phyloP scores from a whole-genome alignment of 768 basidiomycete genomes.

The Pulveroboletus sp. region DNA sequence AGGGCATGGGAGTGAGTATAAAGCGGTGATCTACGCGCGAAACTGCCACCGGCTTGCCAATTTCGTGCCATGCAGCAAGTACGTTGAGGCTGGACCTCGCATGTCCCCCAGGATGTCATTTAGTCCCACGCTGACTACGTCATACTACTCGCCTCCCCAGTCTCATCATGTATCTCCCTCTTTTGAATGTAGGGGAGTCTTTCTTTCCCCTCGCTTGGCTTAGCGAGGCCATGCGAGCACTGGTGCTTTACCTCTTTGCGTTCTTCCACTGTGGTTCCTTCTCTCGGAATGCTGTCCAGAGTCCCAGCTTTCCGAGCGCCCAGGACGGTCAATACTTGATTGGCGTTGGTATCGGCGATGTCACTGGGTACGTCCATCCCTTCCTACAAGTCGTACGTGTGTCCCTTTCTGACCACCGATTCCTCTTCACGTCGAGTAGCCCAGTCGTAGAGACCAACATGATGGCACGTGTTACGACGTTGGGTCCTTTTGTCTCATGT shows the following conservation, averaged over 20 bases:
- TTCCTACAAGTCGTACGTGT: no score
- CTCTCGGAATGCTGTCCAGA: neutral
- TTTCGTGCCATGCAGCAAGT: no score
- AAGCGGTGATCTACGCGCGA: no score
- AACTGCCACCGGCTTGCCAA: no score
- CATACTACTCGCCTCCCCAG: neutral
- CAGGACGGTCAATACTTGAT: slow-evolving; percentile 21
- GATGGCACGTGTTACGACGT: slow-evolving; percentile 47
- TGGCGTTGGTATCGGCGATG: slow-evolving; percentile 51
- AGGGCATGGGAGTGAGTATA: no score
- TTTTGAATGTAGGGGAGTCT: slow-evolving; percentile 12
- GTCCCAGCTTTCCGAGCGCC: neutral
- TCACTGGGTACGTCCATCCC: slow-evolving; percentile 55
- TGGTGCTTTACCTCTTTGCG: slow-evolving; percentile 42
- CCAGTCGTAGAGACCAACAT: slow-evolving; percentile 81
- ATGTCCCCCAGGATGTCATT: no score
- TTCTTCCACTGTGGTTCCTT: slow-evolving; percentile 37
- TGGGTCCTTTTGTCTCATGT: neutral
- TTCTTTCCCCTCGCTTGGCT: slow-evolving; percentile 22
- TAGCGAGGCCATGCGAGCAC: slow-evolving; percentile 37
- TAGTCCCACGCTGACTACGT: neutral
- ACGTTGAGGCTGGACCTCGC: no score
- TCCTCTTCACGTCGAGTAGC: slow-evolving; percentile 28
- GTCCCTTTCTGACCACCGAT: neutral
- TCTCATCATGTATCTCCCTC: slow-evolving; percentile 24